phyloP scores from a whole-genome alignment of 495 filamentous ascomycete species.

The Talaromyces liani region DNA sequence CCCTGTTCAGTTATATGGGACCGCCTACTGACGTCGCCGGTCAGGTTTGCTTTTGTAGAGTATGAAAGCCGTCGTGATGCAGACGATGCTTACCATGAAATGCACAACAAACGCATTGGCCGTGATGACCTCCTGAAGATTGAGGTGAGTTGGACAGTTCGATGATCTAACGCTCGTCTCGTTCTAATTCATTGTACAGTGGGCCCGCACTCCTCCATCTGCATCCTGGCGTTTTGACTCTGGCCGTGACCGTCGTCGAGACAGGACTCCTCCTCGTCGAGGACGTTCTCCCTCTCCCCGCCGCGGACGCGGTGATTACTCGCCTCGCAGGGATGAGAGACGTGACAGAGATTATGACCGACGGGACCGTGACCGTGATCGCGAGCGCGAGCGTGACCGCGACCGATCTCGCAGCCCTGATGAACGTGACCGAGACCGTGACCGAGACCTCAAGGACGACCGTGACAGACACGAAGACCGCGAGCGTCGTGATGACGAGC shows the following conservation, averaged over 20 bases:
- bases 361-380: slow-evolving; percentile 61
- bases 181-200: slow-evolving; percentile 45
- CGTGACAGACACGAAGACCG: slow-evolving; percentile 67
- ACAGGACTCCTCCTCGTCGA: slow-evolving; percentile 75
- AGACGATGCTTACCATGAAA: slow-evolving; percentile 98
- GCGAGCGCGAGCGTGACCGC: slow-evolving; percentile 63
- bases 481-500: slow-evolving; percentile 48
- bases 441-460: slow-evolving; percentile 67
- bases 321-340: slow-evolving; percentile 85
- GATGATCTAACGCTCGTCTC: background rate
- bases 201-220: slow-evolving; percentile 96
- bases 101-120: slow-evolving; percentile 98
- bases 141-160: slow-evolving; percentile 55
- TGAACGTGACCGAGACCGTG: slow-evolving; percentile 56
- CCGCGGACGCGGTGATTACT: slow-evolving; percentile 73
- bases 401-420: slow-evolving; percentile 47
- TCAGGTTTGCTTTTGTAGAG: slow-evolving; percentile 96
- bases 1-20: background rate
- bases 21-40: background rate
- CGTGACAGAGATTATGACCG: slow-evolving; percentile 66
- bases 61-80: slow-evolving; percentile 99
- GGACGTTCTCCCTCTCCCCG: slow-evolving; percentile 66
- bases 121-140: slow-evolving; percentile 97
- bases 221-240: slow-evolving; percentile 98
- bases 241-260: slow-evolving; percentile 66